Conservation (phyloP, 2,329 filamentous ascomycete genomes). For the Parafenestella ontariensis region DNA sequence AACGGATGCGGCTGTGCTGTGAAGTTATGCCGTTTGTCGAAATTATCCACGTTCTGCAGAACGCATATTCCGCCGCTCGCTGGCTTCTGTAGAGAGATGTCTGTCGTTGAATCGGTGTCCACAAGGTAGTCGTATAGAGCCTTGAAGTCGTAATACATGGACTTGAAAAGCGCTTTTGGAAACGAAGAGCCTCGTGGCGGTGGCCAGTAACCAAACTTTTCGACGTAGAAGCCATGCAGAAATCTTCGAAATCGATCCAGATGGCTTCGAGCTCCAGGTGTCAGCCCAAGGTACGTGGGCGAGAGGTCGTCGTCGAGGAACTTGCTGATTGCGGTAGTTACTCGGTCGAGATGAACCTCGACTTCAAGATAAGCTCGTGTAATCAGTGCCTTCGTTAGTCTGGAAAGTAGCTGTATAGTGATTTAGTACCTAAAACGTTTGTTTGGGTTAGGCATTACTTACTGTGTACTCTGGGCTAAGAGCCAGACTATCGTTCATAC, state of each 20-base stretch:
- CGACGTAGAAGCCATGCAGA: constrained; percentile 69
- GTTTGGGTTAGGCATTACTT: constrained; percentile 34
- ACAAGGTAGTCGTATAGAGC: constrained; percentile 75
- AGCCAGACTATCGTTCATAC: constrained; percentile 71
- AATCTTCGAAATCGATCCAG: constrained; percentile 76
- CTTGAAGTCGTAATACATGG: constrained; percentile 74
- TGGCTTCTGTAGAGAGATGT: constrained; percentile 59
- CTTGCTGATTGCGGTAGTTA: constrained; percentile 64
- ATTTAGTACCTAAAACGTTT: constrained; percentile 7
- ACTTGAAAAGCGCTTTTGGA: constrained; percentile 63
- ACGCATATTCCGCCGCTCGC: constrained; percentile 74
- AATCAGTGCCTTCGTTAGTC: constrained; percentile 69
- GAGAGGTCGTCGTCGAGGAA: constrained; percentile 78
- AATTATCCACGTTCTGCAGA: constrained; percentile 70
- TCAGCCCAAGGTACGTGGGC: constrained; percentile 69
- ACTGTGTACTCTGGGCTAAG: constrained; percentile 68
- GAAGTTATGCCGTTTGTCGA: constrained; percentile 69
- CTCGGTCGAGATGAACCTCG: constrained; percentile 66
- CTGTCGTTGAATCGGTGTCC: constrained; percentile 63
- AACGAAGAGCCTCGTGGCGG: constrained; percentile 63
- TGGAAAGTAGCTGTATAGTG: constrained; percentile 48
- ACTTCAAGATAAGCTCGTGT: constrained; percentile 69
- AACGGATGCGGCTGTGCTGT: constrained; percentile 68
- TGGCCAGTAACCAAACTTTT: constrained; percentile 75
- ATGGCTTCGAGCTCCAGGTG: constrained; percentile 67